Evolutionary conservation across 495 filamentous ascomycete species (phyloP), one percentile per base, ranked within the genome.

Genomic region (Paragyromitra xinjiangensis): DNA sequence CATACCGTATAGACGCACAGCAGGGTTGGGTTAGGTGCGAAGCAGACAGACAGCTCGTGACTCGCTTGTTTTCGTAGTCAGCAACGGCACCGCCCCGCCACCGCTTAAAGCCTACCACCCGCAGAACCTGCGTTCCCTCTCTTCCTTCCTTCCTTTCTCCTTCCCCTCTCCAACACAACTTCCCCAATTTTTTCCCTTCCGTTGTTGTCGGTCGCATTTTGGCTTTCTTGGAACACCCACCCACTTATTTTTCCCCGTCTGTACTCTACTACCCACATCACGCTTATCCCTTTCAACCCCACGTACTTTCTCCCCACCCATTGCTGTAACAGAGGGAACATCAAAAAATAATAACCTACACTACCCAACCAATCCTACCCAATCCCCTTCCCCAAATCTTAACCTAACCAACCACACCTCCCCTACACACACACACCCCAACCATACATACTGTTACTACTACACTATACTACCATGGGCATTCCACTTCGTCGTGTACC

Each of bases 11-110:
- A 22, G 44, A 40, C 55, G 16, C 63, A 55, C 55, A 45, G 40
- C 61, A 42, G 26, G 29, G 40, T 44, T 71, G 69, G 69, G 69
- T 71, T 71, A 71, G 58, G 69, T 71, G 59, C 69, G 34, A 56
- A 56, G 19, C 14, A 51, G 48, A 51, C 14, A 42, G 29, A 8
- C 69, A 58, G 59, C 74, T 77, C 74, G 74, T 77, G 74, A 77
- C 74, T 77, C 69, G 74, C 50, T 48, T 73, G 74, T 71, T 53
- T 56, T 73, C 11, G 74, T 79, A 79, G 77, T 79, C 77, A 79
- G 77, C 77, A 78, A 78, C 75, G 77, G 63, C 77, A 78, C 75
- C 77, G 74, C 77, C 74, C 77, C 77, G 77, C 77, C 77, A 78
- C 77, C 77, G 77, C 77, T 79, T 79, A 79, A 79, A 78, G 74